These are phyloP conservation scores for Leersia perrieri DNA, from an alignment of 176 grass and related monocot species.

Conservation along the genomic window DNA sequence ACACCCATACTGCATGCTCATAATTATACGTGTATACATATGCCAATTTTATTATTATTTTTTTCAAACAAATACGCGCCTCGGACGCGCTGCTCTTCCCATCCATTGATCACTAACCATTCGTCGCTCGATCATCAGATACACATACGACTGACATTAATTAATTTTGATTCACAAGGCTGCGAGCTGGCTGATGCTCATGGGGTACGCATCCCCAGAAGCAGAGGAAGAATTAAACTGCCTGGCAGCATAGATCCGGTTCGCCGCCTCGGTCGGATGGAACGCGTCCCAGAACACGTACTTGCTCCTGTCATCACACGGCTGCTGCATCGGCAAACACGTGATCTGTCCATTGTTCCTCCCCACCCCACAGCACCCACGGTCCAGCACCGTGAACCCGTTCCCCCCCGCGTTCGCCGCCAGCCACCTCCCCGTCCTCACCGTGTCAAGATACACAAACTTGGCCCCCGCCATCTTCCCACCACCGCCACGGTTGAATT, in stretches of 20 bases:
- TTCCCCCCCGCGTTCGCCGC: conserved; percentile 47
- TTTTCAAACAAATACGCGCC: no score
- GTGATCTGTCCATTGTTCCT: conserved; percentile 96
- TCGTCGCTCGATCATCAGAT: no score
- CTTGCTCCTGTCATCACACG: conserved; percentile 57
- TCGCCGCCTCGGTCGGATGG: conserved; percentile 85
- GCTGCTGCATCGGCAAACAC: conserved; percentile 74
- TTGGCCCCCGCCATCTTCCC: conserved; percentile 27
- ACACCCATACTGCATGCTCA: no score
- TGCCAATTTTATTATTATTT: no score
- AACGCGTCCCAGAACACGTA: conserved; percentile 97
- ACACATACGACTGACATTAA: no score
- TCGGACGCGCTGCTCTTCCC: no score
- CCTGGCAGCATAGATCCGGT: conserved; percentile 70
- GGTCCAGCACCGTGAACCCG: conserved; percentile 74
- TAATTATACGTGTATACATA: no score
- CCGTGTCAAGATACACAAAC: conserved; percentile 66
- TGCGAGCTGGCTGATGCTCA: conserved; percentile 78
- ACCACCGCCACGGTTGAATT: conserved; percentile 30
- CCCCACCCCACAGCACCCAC: conserved; percentile 86
- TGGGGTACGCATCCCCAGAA: conserved; percentile 49
- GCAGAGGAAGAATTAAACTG: conserved; percentile 57
- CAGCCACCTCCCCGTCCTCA: conserved; percentile 50
- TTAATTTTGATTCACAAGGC: no score
- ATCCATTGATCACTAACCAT: not conserved